Conservation (phyloP, 2,329 filamentous ascomycete species). For the Alternaria tenuissima region DNA sequence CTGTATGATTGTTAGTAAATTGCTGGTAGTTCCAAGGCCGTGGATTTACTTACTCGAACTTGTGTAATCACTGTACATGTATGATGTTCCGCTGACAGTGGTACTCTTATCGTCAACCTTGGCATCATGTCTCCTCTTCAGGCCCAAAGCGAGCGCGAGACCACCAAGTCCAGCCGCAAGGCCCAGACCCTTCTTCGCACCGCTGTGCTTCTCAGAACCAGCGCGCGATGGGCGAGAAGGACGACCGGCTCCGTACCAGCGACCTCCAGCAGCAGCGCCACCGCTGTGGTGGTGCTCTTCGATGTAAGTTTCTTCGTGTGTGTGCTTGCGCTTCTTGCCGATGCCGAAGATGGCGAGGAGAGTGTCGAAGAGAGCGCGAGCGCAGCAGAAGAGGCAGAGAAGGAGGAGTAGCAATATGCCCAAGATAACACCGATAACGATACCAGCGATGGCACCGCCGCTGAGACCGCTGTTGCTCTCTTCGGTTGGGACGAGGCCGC, state of each 20-base stretch:
- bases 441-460: conserved; percentile 79
- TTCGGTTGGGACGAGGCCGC: conserved; percentile 42
- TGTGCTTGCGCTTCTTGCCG: conserved; percentile 57
- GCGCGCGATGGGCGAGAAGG: conserved; percentile 47
- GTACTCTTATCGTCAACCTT: conserved; percentile 55
- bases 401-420: conserved; percentile 73
- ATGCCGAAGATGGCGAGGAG: conserved; percentile 68
- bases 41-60: conserved; percentile 55
- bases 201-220: conserved; percentile 43
- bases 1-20: conserved; percentile 41
- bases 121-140: conserved; percentile 54
- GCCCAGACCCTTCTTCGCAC: conserved; percentile 48
- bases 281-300: conserved; percentile 70
- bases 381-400: conserved; percentile 76
- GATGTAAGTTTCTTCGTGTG: conserved; percentile 66
- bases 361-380: conserved; percentile 63
- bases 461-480: conserved; percentile 60
- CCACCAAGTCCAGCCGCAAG: conserved; percentile 55
- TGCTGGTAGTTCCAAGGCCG: not conserved
- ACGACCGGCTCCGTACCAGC: conserved; percentile 57
- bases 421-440: conserved; percentile 76
- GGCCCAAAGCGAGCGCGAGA: conserved; percentile 54
- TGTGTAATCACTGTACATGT: conserved; percentile 58
- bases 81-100: conserved; percentile 49
- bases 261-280: conserved; percentile 63